phyloP scores from a whole-genome alignment of 305 asterid genomes.

The Plantago lanceolata region DNA sequence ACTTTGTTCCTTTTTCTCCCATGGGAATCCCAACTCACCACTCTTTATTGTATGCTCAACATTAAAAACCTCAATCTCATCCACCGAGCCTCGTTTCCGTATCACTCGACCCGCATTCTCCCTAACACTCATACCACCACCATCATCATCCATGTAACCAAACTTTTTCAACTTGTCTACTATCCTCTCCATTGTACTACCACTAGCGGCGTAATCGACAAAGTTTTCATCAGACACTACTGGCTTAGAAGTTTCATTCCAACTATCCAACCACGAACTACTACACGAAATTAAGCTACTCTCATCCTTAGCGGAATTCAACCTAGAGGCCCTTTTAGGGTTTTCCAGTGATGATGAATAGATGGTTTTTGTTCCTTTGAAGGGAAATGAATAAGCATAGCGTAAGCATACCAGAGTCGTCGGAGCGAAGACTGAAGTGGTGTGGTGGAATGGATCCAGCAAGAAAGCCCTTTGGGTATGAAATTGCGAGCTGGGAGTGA shows the following conservation, averaged over 20 bases:
- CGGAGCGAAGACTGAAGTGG: slow-evolving; percentile 37
- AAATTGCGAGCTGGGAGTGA: slow-evolving; percentile 47
- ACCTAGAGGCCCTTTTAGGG: slow-evolving; percentile 30
- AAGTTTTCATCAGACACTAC: slow-evolving; percentile 37
- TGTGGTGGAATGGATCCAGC: slow-evolving; percentile 55
- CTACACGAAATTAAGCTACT: slow-evolving; percentile 28
- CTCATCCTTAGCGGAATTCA: slow-evolving; percentile 22
- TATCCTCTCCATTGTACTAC: slow-evolving; percentile 89
- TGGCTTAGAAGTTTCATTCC: slow-evolving; percentile 44
- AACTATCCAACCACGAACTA: slow-evolving; percentile 70
- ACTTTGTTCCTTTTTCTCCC: slow-evolving; percentile 57
- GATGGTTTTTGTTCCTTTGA: slow-evolving; percentile 33
- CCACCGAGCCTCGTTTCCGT: slow-evolving; percentile 78
- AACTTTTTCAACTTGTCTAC: slow-evolving; percentile 81
- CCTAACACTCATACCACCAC: slow-evolving; percentile 26
- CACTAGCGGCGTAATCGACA: slow-evolving; percentile 49
- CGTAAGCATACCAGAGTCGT: slow-evolving; percentile 43
- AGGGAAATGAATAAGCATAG: slow-evolving; percentile 38
- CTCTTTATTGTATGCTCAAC: slow-evolving; percentile 36
- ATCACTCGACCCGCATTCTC: slow-evolving; percentile 28
- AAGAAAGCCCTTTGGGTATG: slow-evolving; percentile 40
- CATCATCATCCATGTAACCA: slow-evolving; percentile 63
- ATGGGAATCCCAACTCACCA: slow-evolving; percentile 65
- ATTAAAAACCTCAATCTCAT: slow-evolving; percentile 57
- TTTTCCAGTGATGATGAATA: slow-evolving; percentile 28